Evolutionary conservation across 2,329 filamentous ascomycete genomes (phyloP).

Genomic region (Fusarium brachygibbosum): DNA sequence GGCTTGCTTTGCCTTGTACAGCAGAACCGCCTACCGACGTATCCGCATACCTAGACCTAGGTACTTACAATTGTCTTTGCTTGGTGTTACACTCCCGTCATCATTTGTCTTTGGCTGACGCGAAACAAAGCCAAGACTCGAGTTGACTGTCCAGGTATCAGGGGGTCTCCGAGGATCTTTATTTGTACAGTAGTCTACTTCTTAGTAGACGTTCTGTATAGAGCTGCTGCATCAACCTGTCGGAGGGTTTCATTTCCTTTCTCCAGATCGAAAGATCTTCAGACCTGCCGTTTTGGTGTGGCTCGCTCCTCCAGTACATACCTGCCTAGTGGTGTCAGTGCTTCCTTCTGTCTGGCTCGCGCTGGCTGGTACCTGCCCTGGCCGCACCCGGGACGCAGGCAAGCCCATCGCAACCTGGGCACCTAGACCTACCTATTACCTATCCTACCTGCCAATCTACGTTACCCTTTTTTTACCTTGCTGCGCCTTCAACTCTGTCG

Average conservation of each 20-base stretch:
- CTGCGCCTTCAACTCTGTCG: slow-evolving; percentile 21
- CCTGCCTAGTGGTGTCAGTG: slow-evolving; percentile 21
- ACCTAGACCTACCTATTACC: slow-evolving; percentile 4
- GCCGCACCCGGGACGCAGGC: slow-evolving; percentile 25
- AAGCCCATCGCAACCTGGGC: slow-evolving; percentile 37
- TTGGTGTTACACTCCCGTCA: slow-evolving; percentile 12
- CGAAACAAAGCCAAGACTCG: slow-evolving; percentile 27
- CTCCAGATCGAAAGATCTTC: slow-evolving; percentile 33
- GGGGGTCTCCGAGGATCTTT: neutral
- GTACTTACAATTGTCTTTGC: slow-evolving; percentile 20
- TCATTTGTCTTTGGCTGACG: slow-evolving; percentile 10
- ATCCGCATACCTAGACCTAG: neutral
- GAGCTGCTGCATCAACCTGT: neutral
- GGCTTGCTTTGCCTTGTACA: neutral
- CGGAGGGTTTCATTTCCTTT: slow-evolving; percentile 20
- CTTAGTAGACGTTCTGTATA: neutral
- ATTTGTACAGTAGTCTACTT: neutral
- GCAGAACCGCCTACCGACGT: slow-evolving; percentile 10
- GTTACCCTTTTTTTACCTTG: slow-evolving; percentile 24
- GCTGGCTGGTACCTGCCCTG: slow-evolving; percentile 36
- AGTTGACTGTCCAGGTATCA: slow-evolving; percentile 6
- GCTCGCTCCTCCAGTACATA: slow-evolving; percentile 9
- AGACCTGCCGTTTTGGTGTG: slow-evolving; percentile 38
- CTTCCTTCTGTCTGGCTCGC: slow-evolving; percentile 19
- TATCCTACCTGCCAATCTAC: slow-evolving; percentile 21